Base-by-base conservation (phyloP, 306 rosid species). In the Cicer arietinum region DNA sequence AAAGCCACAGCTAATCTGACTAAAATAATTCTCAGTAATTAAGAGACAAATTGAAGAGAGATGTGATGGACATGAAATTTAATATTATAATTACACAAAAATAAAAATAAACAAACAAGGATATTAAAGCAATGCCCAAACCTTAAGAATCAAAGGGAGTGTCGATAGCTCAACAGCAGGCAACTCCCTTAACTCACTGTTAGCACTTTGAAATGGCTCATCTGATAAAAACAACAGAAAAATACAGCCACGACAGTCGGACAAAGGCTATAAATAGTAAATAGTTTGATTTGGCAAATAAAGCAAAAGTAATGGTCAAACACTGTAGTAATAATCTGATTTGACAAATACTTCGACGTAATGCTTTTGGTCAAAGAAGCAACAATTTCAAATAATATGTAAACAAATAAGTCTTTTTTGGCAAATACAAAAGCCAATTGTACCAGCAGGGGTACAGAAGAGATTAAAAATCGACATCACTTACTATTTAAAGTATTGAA, bases 111-210 rank as follows among this genome's bases (percentile, higher is more conserved):
- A 44, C 6, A 76, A 17, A 65, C 17, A 10, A 58, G 65, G 71
- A 47, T 75, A 44, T 46, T 13, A 35, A 82, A 18, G 52, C 45
- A 89, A 72, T 35, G 50, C 44, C 61, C 54, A 77, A 73, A 92
- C 98, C 97, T 94, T 94, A 40, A 87, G 94, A 79, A 94, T 85
- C 72, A 88, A 70, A 54, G 96, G 97, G 73, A 94, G 97, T 70
- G 96, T 88, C 9, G 97, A 86, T 54, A 91, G 86, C 79, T 89
- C 97, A 51, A 94, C 85, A 13, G 87, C 91, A 67, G 98, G 98
- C 86, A 91, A 88, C 75, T 94, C 98, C 82, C 91, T 94, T 64
- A 92, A 79, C 85, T 91, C 97, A 67, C 92, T 83, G 74, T 85
- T 94, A 69, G 86, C 85, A 78, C 85, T 79, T 71, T 89, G 96